Base-by-base conservation (phyloP, 495 filamentous ascomycete genomes). In the Hypoxylon lienhwacheense region DNA sequence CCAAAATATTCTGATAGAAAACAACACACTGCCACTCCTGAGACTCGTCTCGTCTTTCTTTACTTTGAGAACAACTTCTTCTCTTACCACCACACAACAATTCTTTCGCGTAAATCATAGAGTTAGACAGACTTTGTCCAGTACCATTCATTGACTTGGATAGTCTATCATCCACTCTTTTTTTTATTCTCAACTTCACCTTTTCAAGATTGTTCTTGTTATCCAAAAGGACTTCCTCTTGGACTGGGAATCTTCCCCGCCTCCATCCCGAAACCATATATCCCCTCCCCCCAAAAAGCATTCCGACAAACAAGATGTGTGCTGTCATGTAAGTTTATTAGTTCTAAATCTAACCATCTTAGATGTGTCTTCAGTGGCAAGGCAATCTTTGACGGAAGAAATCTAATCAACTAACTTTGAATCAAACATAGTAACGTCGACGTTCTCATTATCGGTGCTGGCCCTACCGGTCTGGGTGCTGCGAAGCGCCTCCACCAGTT, bases 401-500 rank as follows among this genome's bases (percentile, higher is more conserved):
- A 37, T 20, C 17, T 59, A 51, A 59, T 60, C 47, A 17, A 54
- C 68, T 71, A 35, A 70, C 54, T 5, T 37, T 35, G 12, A 12
- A 20, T 28, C 31, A 11, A n/a, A n/a, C 28, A 5, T 36, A 96
- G 91, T 70, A 84, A 87, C 55, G 90, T 99, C 69, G 95, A 99
- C 75, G 86, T 99, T 61, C 88, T 99, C 64, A 85, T 99, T 75
- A 97, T 99, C 80, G 93, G 93, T 63, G 93, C 93, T 73, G 93
- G 93, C 62, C 93, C 93, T 50, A 97, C 93, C 62, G 93, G 93
- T 62, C 80, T 97, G 61, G 93, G 93, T 77, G 93, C 93, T 66
- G 93, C 92, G 46, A 99, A 99, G 80, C 88, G 93, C 65, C 83
- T 99, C 46, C 85, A 97, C 74, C 95, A 99, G 74, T 84, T 95